Conservation (phyloP, 306 rosid genomes). For the Cucurbita maxima region DNA sequence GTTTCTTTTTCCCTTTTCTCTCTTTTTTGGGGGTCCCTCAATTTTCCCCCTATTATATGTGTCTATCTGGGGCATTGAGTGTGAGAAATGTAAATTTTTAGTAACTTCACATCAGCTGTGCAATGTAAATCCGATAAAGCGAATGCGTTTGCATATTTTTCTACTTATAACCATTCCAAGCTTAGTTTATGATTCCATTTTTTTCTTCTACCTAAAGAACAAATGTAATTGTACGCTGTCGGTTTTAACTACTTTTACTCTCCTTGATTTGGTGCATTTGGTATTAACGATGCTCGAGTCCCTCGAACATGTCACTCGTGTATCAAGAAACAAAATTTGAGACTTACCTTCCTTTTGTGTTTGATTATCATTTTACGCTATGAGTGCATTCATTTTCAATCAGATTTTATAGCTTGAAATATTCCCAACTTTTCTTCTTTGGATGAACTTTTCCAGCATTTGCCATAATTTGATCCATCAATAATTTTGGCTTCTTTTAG, state of each 20-base stretch:
- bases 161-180: neutral
- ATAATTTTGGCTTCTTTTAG: no score
- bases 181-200: neutral
- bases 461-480: neutral
- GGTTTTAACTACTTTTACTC: neutral
- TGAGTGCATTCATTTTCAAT: no score
- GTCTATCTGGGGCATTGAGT: constrained; percentile 18
- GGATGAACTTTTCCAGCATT: neutral
- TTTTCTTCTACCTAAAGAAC: neutral
- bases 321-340: neutral
- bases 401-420: no score
- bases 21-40: constrained; percentile 2
- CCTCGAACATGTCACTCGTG: neutral
- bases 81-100: constrained; percentile 74
- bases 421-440: no score
- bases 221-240: neutral
- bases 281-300: neutral
- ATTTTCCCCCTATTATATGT: constrained; percentile 49
- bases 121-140: constrained; percentile 74
- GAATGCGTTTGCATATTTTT: neutral
- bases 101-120: constrained; percentile 60
- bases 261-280: neutral
- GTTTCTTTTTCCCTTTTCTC: constrained; percentile 5
- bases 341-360: neutral
- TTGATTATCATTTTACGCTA: neutral